Evolutionary conservation across 2,329 filamentous ascomycete species (phyloP), one percentile per base, ranked within the genome.

Genomic region (Saccharata proteae): DNA sequence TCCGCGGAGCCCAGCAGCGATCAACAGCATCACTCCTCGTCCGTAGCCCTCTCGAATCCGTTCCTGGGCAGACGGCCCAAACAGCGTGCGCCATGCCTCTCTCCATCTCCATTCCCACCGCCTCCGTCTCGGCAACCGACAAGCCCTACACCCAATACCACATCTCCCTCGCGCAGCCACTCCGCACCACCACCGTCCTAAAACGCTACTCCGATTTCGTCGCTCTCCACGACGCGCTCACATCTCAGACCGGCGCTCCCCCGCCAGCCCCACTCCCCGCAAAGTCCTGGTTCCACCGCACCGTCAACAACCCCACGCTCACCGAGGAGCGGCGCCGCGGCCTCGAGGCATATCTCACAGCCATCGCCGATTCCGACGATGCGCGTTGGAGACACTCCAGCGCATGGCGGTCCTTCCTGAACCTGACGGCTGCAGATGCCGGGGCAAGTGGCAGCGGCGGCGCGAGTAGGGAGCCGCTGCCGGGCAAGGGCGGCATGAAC

Each of bases 151-250:
- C 80, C 0, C 68, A 78, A 41, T 88, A 86, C 63, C 81, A 82
- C 53, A 77, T 86, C 54, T 76, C 74, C 14, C 65, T 90, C 37
- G 75, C 79, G 31, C 73, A 84, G 1, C 81, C 82, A 0, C 68
- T 88, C 10, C 74, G 79, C 28, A 80, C 79, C 4, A 80, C 78
- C 45, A 77, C 80, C 41, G 65, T 85, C 4, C 74, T 77, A 47
- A 88, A 86, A 57, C 79, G 82, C 45, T 92, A 88, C 63, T 83
- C 77, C 32, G 82, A 90, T 51, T 90, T 90, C 49, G 61, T 64
- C 34, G 53, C 64, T 27, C 72, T 92, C 11, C 73, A 90, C 57
- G 54, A 62, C 17, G 57, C 68, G 4, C 67, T 92, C 6, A 63
- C 65, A 13, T 59, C 67, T 23, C 61, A 73, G 29, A 69, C 77